These are phyloP conservation scores for Bauhinia variegata DNA, from an alignment of 306 rosid species.

Conservation along the genomic window DNA sequence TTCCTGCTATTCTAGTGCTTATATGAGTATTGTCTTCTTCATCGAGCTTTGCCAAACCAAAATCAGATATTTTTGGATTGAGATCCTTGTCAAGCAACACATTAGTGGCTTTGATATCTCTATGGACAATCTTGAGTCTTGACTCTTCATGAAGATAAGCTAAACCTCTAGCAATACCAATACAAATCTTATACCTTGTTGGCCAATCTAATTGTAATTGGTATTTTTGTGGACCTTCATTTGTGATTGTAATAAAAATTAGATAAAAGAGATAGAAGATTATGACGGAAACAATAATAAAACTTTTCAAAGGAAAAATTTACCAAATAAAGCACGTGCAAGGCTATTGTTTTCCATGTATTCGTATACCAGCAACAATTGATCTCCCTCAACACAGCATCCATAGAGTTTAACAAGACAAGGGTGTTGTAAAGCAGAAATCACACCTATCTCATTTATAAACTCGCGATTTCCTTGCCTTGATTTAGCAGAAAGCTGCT, in stretches of 20 bases:
- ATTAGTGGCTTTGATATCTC: constrained; percentile 55
- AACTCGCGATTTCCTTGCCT: constrained; percentile 58
- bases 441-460: constrained; percentile 57
- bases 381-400: constrained; percentile 54
- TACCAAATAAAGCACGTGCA: constrained; percentile 51
- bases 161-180: constrained; percentile 47
- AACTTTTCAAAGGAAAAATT: neutral
- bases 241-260: neutral
- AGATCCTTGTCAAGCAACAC: constrained; percentile 51
- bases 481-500: constrained; percentile 52
- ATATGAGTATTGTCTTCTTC: constrained; percentile 53
- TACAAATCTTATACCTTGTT: constrained; percentile 46
- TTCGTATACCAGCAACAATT: constrained; percentile 50
- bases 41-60: constrained; percentile 52
- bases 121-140: constrained; percentile 50
- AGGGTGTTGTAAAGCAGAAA: constrained; percentile 54
- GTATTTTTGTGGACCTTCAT: constrained; percentile 23
- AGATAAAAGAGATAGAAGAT: too few relatives aligned
- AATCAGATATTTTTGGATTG: constrained; percentile 45
- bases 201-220: constrained; percentile 41
- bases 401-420: constrained; percentile 55
- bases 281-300: neutral
- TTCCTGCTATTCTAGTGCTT: constrained; percentile 47
- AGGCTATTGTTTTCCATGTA: constrained; percentile 58
- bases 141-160: constrained; percentile 59